Percentiles rank a stretch among this genome's conserved stretches.
These are phyloP conservation scores for Acanthamoeba royreba DNA, from an alignment of 208 protist genomes.

Conservation along the genomic window DNA sequence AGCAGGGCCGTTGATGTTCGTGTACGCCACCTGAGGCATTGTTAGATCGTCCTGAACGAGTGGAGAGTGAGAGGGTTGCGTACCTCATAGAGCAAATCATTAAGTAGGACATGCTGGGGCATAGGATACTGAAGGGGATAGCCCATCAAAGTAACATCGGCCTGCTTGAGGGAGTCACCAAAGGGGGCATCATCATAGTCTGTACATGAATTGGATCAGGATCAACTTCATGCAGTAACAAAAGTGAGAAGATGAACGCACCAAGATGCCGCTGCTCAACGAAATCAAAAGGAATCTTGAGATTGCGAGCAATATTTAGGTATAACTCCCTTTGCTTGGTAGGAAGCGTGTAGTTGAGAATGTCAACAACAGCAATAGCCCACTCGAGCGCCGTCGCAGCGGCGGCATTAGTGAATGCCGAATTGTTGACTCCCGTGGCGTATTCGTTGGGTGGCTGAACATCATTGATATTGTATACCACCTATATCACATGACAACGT, in stretches of 20 bases:
- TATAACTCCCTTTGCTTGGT: background rate
- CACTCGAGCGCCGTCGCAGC: background rate
- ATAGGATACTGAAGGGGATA: conserved; percentile 43
- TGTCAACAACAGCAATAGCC: background rate
- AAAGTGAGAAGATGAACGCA: background rate
- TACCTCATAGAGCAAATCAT: conserved; percentile 20
- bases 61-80: too few relatives aligned
- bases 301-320: background rate
- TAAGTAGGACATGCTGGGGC: background rate
- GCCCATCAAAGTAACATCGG: conserved; percentile 43
- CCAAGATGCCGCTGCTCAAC: background rate
- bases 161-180: conserved; percentile 31
- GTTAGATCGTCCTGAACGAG: too few relatives aligned
- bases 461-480: conserved; percentile 26
- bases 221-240: background rate
- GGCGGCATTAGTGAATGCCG: conserved; percentile 12
- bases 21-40: conserved; percentile 22
- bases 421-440: conserved; percentile 28
- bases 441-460: conserved; percentile 45
- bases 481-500: too few relatives aligned
- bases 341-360: background rate
- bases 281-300: conserved; percentile 38
- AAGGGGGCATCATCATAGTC: background rate
- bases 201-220: too few relatives aligned
- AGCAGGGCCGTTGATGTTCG: conserved; percentile 12